phyloP scores from a whole-genome alignment of 345 rosid genomes.

The Adansonia digitata region DNA sequence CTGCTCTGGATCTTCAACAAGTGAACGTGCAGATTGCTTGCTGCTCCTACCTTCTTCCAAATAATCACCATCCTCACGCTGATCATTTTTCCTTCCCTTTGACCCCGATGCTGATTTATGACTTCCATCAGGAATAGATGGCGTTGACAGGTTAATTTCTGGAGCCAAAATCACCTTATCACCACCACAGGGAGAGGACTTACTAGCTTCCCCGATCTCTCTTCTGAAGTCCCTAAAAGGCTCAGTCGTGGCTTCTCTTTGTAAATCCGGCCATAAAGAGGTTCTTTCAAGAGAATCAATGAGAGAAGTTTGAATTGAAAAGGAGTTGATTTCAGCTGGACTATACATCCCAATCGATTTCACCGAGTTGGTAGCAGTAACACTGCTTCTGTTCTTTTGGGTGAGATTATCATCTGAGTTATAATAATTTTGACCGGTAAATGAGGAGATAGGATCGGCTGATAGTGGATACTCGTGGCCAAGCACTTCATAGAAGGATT shows the following conservation, averaged over 20 bases:
- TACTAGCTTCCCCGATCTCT: not conserved
- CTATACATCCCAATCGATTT: not conserved
- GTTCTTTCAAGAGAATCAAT: constrained; percentile 18
- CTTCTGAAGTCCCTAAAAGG: not conserved
- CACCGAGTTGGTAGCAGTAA: not conserved
- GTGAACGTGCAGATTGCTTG: constrained; percentile 42
- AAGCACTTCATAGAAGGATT: constrained; percentile 59
- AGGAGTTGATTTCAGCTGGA: constrained; percentile 4
- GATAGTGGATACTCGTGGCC: constrained; percentile 36
- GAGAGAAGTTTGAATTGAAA: not conserved
- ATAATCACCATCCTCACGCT: constrained; percentile 26
- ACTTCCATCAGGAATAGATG: constrained; percentile 3
- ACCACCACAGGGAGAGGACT: not conserved
- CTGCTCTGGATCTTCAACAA: constrained; percentile 37
- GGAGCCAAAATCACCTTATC: not conserved
- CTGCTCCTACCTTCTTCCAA: constrained; percentile 39
- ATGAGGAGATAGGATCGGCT: not conserved
- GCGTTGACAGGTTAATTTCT: not conserved
- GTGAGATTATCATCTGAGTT: constrained; percentile 12
- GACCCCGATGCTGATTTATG: constrained; percentile 10
- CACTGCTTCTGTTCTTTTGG: not conserved
- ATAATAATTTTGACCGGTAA: not conserved
- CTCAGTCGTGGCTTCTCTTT: not conserved
- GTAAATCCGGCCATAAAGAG: constrained; percentile 22
- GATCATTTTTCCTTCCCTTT: constrained; percentile 32